Evolutionary conservation across 257 asterid species (phyloP).

Genomic region (Anisodus tanguticus): DNA sequence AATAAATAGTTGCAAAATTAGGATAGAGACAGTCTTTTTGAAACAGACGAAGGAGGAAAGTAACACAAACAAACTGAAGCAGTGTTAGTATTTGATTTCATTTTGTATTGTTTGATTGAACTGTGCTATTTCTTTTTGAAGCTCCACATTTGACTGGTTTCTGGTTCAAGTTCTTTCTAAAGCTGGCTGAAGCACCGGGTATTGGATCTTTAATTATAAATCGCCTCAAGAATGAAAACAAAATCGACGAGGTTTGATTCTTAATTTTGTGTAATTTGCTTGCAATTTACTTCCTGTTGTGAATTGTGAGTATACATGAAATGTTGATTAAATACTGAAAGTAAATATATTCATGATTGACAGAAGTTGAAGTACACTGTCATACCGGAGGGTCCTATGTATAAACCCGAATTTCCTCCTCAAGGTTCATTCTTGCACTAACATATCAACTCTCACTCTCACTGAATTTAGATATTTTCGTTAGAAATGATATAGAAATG

Average conservation of each 20-base stretch:
- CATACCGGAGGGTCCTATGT: conserved; percentile 94
- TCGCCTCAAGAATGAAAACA: conserved; percentile 66
- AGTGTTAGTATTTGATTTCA: neutral
- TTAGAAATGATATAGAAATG: conserved; percentile 11
- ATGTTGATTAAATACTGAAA: neutral
- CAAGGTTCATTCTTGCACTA: conserved; percentile 60
- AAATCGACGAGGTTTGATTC: conserved; percentile 61
- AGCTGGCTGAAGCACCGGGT: conserved; percentile 62
- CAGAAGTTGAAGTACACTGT: conserved; percentile 86
- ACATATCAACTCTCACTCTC: neutral
- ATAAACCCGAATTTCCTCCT: conserved; percentile 90
- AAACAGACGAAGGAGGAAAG: too few relatives aligned
- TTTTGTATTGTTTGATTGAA: neutral
- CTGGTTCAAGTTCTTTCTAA: conserved; percentile 62
- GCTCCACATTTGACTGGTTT: conserved; percentile 96
- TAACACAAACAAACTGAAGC: too few relatives aligned
- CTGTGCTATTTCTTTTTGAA: conserved; percentile 39
- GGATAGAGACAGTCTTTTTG: too few relatives aligned
- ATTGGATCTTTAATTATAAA: conserved; percentile 64
- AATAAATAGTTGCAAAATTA: too few relatives aligned
- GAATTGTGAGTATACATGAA: neutral
- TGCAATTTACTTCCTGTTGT: neutral
- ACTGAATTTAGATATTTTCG: neutral
- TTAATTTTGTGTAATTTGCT: neutral
- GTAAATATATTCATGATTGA: conserved; percentile 26